These are phyloP conservation scores for Populus hybrid DNA, from an alignment of 441 rosid genomes.

Conservation along the genomic window DNA sequence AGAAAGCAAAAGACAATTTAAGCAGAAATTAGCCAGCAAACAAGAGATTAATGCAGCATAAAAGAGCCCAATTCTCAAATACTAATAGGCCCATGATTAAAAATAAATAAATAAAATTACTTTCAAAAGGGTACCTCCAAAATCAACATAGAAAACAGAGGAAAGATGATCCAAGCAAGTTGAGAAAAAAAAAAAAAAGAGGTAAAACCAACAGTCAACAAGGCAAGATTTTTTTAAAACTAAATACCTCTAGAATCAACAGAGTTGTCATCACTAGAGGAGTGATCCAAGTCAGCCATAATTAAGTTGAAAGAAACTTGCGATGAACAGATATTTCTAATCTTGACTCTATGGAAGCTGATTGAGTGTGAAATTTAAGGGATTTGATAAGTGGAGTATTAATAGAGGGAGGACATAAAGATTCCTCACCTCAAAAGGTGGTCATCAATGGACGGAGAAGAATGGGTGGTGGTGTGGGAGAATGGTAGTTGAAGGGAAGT, in stretches of 20 bases:
- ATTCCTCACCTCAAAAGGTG: not conserved
- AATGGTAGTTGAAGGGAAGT: slow-evolving; percentile 45
- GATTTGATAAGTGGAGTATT: slow-evolving; percentile 14
- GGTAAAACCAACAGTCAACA: not conserved
- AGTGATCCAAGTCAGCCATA: slow-evolving; percentile 45
- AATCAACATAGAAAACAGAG: not conserved
- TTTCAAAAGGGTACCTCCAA: not conserved
- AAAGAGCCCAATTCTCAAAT: not conserved
- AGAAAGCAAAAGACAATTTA: not conserved
- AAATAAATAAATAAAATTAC: not conserved
- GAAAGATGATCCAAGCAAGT: not conserved
- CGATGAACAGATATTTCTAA: not conserved
- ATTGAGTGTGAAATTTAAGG: slow-evolving; percentile 10
- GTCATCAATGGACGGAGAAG: not conserved
- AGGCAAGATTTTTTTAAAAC: not conserved
- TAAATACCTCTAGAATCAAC: slow-evolving; percentile 43
- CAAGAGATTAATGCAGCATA: not conserved
- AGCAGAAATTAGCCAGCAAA: not conserved
- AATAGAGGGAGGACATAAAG: slow-evolving; percentile 17
- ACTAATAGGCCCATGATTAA: not conserved
- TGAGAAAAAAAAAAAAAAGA: not conserved
- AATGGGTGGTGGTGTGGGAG: slow-evolving; percentile 24
- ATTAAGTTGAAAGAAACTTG: not conserved
- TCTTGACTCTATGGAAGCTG: not conserved
- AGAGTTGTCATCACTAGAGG: slow-evolving; percentile 25